phyloP scores from a whole-genome alignment of 768 basidiomycete species.

The Clitopilus passeckerianus region DNA sequence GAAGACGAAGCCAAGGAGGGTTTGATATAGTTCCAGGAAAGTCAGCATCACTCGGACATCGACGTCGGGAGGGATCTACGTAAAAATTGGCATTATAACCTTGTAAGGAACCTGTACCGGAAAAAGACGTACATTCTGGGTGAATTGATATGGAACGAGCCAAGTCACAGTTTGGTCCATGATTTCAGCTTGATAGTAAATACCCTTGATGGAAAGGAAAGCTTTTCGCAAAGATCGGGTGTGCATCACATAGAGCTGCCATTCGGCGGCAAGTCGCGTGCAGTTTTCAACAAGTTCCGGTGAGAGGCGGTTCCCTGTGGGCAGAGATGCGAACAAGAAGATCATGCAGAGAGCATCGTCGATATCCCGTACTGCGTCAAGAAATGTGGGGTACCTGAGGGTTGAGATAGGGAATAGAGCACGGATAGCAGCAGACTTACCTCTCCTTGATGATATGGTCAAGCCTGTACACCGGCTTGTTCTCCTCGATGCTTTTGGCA shows the following conservation, averaged over 20 bases:
- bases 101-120: not conserved
- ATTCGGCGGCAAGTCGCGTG: constrained; percentile 84
- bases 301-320: constrained; percentile 79
- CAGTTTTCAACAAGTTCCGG: constrained; percentile 88
- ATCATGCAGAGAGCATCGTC: constrained; percentile 97
- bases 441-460: constrained; percentile 98
- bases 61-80: constrained; percentile 87
- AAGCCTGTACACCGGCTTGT: constrained; percentile 84
- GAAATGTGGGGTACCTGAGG: constrained; percentile 90
- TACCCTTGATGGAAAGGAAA: constrained; percentile 95
- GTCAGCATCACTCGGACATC: constrained; percentile 98
- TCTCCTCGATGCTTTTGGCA: constrained; percentile 91
- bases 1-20: constrained; percentile 89
- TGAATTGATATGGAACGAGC: constrained; percentile 97
- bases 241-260: constrained; percentile 95
- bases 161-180: constrained; percentile 92
- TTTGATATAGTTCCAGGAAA: constrained; percentile 97
- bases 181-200: constrained; percentile 96
- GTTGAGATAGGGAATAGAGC: constrained; percentile 3
- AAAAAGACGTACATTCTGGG: constrained; percentile 69
- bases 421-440: constrained; percentile 33
- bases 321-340: constrained; percentile 87
- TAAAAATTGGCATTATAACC: not conserved
- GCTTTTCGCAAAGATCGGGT: constrained; percentile 79
- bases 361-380: constrained; percentile 92